Percentiles rank a stretch among this genome's conserved stretches.
Conservation (phyloP, 139 green algal genomes). For the Mychonastes homosphaera region DNA sequence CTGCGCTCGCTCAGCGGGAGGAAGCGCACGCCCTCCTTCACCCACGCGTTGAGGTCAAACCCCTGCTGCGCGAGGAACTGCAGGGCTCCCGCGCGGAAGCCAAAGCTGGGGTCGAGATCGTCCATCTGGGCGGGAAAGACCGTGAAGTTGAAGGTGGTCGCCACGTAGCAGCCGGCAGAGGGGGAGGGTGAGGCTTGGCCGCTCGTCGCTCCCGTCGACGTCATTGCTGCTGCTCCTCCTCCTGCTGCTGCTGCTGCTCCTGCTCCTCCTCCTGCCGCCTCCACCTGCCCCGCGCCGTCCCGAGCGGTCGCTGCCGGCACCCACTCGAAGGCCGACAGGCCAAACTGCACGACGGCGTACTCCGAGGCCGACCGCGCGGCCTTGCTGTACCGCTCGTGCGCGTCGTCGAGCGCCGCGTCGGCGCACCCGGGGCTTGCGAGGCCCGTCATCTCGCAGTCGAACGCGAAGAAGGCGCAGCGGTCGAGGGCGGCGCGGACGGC, state of each 20-base stretch:
- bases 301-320: constrained; percentile 1
- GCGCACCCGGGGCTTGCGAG: constrained; percentile 15
- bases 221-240: too few relatives aligned
- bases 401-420: constrained; percentile 28
- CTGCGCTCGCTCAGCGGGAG: constrained; percentile 15
- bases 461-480: constrained; percentile 30
- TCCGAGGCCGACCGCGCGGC: constrained; percentile 10
- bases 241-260: too few relatives aligned
- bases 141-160: constrained; percentile 67
- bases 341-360: constrained; percentile 63
- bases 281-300: too few relatives aligned
- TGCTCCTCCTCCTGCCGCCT: too few relatives aligned
- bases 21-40: constrained; percentile 54
- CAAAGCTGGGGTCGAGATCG: constrained; percentile 45
- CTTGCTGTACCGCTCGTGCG: constrained; percentile 3
- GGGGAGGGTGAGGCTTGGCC: too few relatives aligned
- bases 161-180: constrained; percentile 21
- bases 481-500: constrained; percentile 32
- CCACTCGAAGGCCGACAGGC: constrained; percentile 41
- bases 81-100: constrained; percentile 53
- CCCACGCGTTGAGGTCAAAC: constrained; percentile 71
- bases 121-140: constrained; percentile 43
- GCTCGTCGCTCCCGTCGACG: too few relatives aligned
- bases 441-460: constrained; percentile 65
- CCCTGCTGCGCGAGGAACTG: constrained; percentile 46